Base-by-base conservation (phyloP, 2,329 filamentous ascomycete species). In the Amauroascus verrucosus region DNA sequence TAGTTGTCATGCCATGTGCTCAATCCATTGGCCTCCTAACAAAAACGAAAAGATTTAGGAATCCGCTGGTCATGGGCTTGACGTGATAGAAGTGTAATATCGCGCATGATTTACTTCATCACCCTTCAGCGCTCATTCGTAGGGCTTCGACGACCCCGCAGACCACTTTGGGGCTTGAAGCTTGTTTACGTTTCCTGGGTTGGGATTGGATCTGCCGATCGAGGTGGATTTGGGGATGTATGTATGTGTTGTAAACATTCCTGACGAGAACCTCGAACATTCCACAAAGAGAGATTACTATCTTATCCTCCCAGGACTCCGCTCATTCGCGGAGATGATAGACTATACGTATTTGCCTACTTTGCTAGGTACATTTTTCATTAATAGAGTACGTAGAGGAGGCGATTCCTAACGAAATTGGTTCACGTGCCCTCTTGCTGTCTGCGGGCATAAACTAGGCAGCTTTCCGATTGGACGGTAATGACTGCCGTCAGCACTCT, bases 401-500 rank as follows among this genome's bases (percentile, higher is more conserved):
- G 6, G 7, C 32, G 37, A 14, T 24, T 32, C n/a, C 30, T 18
- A 32, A 52, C 22, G 14, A 41, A 46, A 38, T 18, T 46, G 16
- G 40, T 18, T 52, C 50, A 52, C 50, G 50, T 52, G 50, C 24
- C 2, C 30, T n/a, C 13, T 52, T 52, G 41, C 30, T 26, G 28
- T 26, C 32, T 13, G 32, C 5, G 14, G 9, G 13, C 22, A 38
- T 28, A 18, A 14, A 22, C 38, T 51, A 20, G 44, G 44, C 28
- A 9, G 44, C 13, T 37, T 48, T 37, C 45, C 33, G 46, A 48
- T 48, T 48, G 46, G 46, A 13, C 33, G 16, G 7, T 28, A 6
- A 16, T n/a, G 20, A 28, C 2, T 48, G 2, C 33, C 32, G 33
- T 35, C 33, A 16, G 20, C 32, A 16, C 26, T 37, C 20, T 20